Evolutionary conservation across 345 rosid genomes (phyloP).

Genomic region (Heritiera littoralis): DNA sequence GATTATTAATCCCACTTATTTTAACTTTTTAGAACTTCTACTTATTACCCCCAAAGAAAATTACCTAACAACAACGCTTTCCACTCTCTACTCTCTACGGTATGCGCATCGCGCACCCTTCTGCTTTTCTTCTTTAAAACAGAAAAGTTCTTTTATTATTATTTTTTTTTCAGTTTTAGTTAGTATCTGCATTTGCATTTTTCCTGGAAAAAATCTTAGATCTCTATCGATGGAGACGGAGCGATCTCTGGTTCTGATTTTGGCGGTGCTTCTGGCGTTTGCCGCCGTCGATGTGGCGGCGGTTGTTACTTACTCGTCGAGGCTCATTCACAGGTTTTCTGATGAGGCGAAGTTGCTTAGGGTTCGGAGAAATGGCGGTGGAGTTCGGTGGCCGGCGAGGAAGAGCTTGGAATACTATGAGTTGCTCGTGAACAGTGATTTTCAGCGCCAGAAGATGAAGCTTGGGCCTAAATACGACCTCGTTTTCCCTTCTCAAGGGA

Average conservation of each 20-base stretch:
- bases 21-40: not conserved
- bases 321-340: constrained; percentile 81
- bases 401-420: constrained; percentile 59
- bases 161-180: not conserved
- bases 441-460: constrained; percentile 74
- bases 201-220: constrained; percentile 8
- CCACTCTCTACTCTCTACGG: not conserved
- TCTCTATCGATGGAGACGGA: constrained; percentile 35
- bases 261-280: constrained; percentile 4
- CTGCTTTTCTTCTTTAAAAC: not conserved
- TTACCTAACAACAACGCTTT: constrained; percentile 11
- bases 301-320: constrained; percentile 47
- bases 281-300: constrained; percentile 16
- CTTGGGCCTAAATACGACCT: constrained; percentile 52
- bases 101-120: constrained; percentile 17
- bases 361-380: constrained; percentile 25
- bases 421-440: constrained; percentile 51
- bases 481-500: constrained; percentile 81
- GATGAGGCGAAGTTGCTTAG: constrained; percentile 54
- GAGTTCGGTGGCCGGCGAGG: constrained; percentile 50
- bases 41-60: not conserved
- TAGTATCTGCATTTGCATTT: not conserved
- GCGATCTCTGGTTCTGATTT: constrained; percentile 30
- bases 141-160: too few relatives aligned
- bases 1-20: not conserved